Conservation (phyloP, 805 yeast species). For the Suhomyces prunicola region DNA sequence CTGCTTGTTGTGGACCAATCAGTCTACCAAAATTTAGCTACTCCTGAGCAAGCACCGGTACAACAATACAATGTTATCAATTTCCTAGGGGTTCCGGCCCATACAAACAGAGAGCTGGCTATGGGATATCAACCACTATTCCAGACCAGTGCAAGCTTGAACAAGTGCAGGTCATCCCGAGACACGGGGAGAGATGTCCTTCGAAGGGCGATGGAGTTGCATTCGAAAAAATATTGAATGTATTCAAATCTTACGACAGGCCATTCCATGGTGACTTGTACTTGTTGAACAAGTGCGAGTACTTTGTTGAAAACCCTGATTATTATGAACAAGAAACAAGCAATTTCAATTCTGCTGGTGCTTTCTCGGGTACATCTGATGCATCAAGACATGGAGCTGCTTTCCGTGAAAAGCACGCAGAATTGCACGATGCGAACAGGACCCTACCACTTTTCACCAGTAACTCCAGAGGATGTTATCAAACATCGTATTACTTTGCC, state of each 20-base stretch:
- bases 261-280: conserved; percentile 47
- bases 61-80: conserved; percentile 23
- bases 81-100: conserved; percentile 27
- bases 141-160: conserved; percentile 48
- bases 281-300: conserved; percentile 54
- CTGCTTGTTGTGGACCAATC: conserved; percentile 19
- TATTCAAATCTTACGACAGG: conserved; percentile 23
- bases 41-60: conserved; percentile 24
- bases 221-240: conserved; percentile 24
- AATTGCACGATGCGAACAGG: conserved; percentile 35
- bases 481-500: conserved; percentile 54
- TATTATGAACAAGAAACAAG: conserved; percentile 51
- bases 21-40: conserved; percentile 22
- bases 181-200: conserved; percentile 77
- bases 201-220: conserved; percentile 26
- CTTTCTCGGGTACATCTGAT: conserved; percentile 52
- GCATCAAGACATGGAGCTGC: conserved; percentile 48
- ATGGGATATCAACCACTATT: conserved; percentile 22
- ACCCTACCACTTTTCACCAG: conserved; percentile 52
- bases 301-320: conserved; percentile 37
- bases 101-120: conserved; percentile 24
- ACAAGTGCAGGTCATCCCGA: conserved; percentile 67
- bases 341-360: conserved; percentile 39
- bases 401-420: conserved; percentile 47
- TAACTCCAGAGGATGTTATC: conserved; percentile 52